These are phyloP conservation scores for Pyrenophora teres DNA, from an alignment of 2,329 filamentous ascomycete genomes.

Conservation along the genomic window DNA sequence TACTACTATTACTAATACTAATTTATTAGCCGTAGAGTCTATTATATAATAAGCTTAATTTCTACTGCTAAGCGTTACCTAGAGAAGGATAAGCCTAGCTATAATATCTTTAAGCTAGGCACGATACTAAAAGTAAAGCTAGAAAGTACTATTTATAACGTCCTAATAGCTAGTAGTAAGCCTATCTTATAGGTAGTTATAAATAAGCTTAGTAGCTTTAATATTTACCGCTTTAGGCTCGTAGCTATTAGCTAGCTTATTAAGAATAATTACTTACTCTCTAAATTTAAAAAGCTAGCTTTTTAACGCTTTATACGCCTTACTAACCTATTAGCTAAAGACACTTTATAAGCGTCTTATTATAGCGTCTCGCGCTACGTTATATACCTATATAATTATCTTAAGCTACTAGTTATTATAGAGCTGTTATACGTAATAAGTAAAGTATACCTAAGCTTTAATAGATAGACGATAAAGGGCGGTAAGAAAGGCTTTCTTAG, in stretches of 20 bases:
- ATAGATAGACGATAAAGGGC: no score
- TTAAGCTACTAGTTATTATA: no score
- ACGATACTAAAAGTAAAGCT: no score
- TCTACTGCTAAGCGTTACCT: not conserved
- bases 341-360: not conserved
- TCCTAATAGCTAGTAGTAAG: no score
- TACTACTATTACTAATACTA: no score
- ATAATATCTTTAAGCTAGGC: not conserved
- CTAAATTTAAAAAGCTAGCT: constrained; percentile 5
- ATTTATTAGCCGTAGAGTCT: not conserved
- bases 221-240: not conserved
- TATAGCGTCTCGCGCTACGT: not conserved
- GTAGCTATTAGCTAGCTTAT: constrained; percentile 3
- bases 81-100: not conserved
- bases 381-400: no score
- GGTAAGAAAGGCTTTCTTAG: no score
- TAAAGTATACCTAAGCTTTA: no score
- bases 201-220: constrained; percentile 3
- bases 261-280: constrained; percentile 3
- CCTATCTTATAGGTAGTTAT: not conserved
- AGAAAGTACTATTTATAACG: no score
- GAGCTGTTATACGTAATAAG: not conserved
- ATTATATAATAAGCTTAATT: not conserved
- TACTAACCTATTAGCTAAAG: not conserved
- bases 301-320: not conserved